Base-by-base conservation (phyloP, 116 monocot genomes). In the Dioscorea cayenensis region DNA sequence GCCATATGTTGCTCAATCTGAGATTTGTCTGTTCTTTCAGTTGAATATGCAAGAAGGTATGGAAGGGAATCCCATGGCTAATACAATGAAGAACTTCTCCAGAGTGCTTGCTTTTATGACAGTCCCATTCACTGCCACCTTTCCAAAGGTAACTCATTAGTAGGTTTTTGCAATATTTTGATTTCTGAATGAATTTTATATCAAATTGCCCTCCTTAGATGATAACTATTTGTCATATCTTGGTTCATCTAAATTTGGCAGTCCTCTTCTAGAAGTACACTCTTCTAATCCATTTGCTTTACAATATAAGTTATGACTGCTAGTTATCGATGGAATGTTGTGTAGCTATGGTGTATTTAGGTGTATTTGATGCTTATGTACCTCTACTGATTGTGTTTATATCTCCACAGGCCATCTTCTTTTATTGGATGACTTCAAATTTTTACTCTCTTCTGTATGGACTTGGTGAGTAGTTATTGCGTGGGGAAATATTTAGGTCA, bases 371-470 rank as follows among this genome's bases (percentile, higher is more conserved):
- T 43, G 29, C 58, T 19, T 71, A 12, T 25, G 14, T 32, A n/a
- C 4, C 20, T 49, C 10, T 71, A 19, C 18, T 50, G 49, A 68
- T 37, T 12, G 18, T 58, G 71, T 74, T 25, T 63, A 50, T 69
- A 5, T 62, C 38, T 48, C 73, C 43, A 20, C 85, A 99, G 99
- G 99, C 89, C 19, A 91, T 99, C 59, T 99, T 99, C 69, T 99
- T 81, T 75, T 94, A 99, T 71, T 99, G 99, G 99, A 75, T 94
- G 19, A 99, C 99, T 55, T 94, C 99, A 73, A 99, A 99, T 71
- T 36, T 99, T 66, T 99, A 84, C 84, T 91, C 94, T 25, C 99
- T 99, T 64, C 17, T 72, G 4, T 94, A 89, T 76, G 99, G 99
- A 50, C 59, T 69, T 52, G 82, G 99, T 99, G 36, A 87, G 85